Evolutionary conservation across 2,329 filamentous ascomycete genomes (phyloP), one percentile per base, ranked within the genome.

Genomic region (Scedosporium aurantiacum): DNA sequence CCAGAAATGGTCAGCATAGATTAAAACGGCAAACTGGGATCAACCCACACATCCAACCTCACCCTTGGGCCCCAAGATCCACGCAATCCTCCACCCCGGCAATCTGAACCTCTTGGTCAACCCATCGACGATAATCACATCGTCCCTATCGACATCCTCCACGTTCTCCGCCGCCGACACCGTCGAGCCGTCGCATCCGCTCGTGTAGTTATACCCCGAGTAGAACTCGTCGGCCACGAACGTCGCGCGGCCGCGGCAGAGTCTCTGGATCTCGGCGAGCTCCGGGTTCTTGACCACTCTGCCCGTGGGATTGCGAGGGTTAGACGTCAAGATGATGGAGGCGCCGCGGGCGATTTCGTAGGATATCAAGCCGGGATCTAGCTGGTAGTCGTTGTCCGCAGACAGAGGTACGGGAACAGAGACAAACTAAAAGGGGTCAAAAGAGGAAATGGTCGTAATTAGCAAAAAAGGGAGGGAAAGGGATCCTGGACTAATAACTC

Each of bases 201-300:
- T 90, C 41, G 90, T 95, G 78, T 97, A 97, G 77, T 96, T 96
- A 80, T 97, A 97, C 23, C 92, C 91, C 10, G 87, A 86, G 77
- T 97, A 97, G 80, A 97, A 97, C 75, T 97, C 93, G 70, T 97
- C 93, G 76, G 92, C 90, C 72, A 97, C 92, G 61, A 97, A 79
- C 0, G 93, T 97, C 2, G 91, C 91, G 61, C 91, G 86, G 66
- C 91, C 90, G 70, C 91, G 86, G 79, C 91, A 96, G 68, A 96
- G 88, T 70, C 96, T 90, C 74, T 97, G 92, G 68, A 97, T 96
- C 75, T 93, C 84, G 18, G 88, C 87, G 64, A 97, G 79, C 74
- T 96, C 89, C 0, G 90, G 88, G 71, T 92, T 91, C 68, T 83
- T 82, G 25, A 97, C 86, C 65, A 97, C 90, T 65, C 90, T 86